Evolutionary conservation across 179 eudicot species (phyloP), one percentile per base, ranked within the genome.

Genomic region (Spergularia azorica): DNA sequence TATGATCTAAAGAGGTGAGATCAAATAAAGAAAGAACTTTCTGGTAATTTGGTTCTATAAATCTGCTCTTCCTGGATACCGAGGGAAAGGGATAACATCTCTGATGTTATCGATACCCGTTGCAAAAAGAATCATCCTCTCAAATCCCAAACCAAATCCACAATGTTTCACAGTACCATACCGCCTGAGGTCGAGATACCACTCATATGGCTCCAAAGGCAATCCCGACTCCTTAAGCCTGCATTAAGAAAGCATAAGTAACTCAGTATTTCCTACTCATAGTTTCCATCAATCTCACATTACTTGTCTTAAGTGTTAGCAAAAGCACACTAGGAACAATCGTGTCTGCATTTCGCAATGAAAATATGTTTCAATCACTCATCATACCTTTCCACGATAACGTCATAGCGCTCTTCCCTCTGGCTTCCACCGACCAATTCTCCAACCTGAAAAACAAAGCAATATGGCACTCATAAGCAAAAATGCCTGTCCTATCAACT

Each of bases 381-480:
- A 18, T 68, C 78, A 11, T 75, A 93, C 98, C 98, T 95, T 63
- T 81, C 75, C 73, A 73, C 80, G 4, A 93, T 83, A 71, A 93
- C 91, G 76, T 93, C 99, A 18, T 84, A 90, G 32, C 90, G 91
- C 87, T 93, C 99, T 77, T 95, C 97, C 81, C 99, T 90, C 67
- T 95, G 97, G 85, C 99, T 95, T 77, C 99, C 99, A 9, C 99
- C 99, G 68, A 93, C 86, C 67, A 95, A 83, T 86, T 95, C 99
- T 63, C 99, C 99, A 66, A 95, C 97, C 99, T 95, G 87, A 72
- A 82, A 63, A 52, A 70, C 78, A 63, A 80, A 63, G 70, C 46
- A 80, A 17, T 6, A 74, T 9, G 26, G 48, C 16, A 56, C 43
- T 8, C 17, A 67, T 63, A 16, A 63, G 13, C 32, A 26, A 26